Percentiles rank a stretch among this genome's conserved stretches.
phyloP scores from a whole-genome alignment of 2,329 filamentous ascomycete species.

The Colletotrichum tamarilloi region DNA sequence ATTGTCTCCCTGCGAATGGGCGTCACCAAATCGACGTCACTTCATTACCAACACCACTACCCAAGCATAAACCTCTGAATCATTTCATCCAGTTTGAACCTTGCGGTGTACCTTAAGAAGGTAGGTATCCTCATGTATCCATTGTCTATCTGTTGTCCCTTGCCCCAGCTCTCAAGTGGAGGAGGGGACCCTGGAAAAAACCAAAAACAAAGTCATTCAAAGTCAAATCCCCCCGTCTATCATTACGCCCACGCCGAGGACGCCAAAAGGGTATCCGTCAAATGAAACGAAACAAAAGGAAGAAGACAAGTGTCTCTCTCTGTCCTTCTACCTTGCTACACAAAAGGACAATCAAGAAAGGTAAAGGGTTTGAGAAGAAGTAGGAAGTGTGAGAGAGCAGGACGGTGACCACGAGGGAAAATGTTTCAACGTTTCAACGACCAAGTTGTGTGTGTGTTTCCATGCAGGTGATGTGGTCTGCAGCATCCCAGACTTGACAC shows the following conservation, averaged over 20 bases:
- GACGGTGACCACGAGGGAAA: background rate
- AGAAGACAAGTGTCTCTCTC: background rate
- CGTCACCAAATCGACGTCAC: background rate
- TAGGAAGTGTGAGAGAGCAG: background rate
- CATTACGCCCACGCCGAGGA: conserved; percentile 23
- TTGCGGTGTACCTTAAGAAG: too few species aligned
- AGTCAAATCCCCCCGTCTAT: conserved; percentile 11
- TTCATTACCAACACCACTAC: background rate
- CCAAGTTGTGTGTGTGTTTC: conserved; percentile 1
- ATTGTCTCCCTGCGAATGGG: background rate
- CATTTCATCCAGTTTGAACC: too few species aligned
- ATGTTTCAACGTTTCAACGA: background rate
- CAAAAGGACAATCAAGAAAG: background rate
- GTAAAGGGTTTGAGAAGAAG: background rate
- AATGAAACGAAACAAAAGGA: background rate
- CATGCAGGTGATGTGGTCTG: conserved; percentile 34
- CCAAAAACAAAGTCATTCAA: background rate
- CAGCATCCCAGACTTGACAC: conserved; percentile 3
- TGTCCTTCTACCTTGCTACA: conserved; percentile 21
- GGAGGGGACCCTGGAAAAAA: background rate
- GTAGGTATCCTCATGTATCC: conserved; percentile 4
- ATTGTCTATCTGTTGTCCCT: background rate
- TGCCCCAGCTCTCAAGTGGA: background rate
- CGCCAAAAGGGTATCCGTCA: conserved; percentile 36
- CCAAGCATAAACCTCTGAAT: too few species aligned